Evolutionary conservation across 768 basidiomycete species (phyloP), one percentile per base, ranked within the genome.

Genomic region (Exsudoporus frostii): DNA sequence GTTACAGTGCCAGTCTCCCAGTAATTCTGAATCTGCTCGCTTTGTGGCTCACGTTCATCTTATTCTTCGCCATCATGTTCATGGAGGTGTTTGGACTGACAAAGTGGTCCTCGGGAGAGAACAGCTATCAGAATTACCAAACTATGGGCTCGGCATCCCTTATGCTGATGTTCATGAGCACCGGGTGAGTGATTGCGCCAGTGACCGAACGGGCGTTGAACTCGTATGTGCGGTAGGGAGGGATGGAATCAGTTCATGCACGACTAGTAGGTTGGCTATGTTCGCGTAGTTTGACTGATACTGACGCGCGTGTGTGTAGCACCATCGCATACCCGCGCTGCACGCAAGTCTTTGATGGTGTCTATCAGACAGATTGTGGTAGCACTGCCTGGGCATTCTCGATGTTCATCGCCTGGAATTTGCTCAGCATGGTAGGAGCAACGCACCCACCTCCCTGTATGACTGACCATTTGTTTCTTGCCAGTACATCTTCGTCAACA

Each of bases 211-310:
- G 25, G 22, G 15, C 39, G 6, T 48, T 52, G 59, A 29, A 59
- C 46, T 42, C 42, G 49, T 45, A 27, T 17, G 17, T 48, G 58
- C 7, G 24, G 20, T 58, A 94, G 94, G 9, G 95, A 98, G 69
- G 92, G 86, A 0, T 98, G 96, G 96, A 98, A 98, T 66, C 84
- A 87, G 61, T 97, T 87, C 68, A 98, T 98, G 96, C 95, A 98
- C 66, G 91, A 98, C 71, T 96, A 84, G 91, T 94, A 67, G 64
- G 58, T 48, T 30, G 40, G 33, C 7, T 13, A 1, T 20, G 30
- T 20, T 15, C 24, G 9, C 19, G 13, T 19, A 13, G 7, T 15
- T 30, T 22, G 29, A 45, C 10, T 4, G 27, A 37, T 6, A 32
- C 32, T 48, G 4, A 53, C n/a, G 1, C n/a, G 1, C 4, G 19